phyloP scores from a whole-genome alignment of 148 eudicot species.

The Rhododendron molle region DNA sequence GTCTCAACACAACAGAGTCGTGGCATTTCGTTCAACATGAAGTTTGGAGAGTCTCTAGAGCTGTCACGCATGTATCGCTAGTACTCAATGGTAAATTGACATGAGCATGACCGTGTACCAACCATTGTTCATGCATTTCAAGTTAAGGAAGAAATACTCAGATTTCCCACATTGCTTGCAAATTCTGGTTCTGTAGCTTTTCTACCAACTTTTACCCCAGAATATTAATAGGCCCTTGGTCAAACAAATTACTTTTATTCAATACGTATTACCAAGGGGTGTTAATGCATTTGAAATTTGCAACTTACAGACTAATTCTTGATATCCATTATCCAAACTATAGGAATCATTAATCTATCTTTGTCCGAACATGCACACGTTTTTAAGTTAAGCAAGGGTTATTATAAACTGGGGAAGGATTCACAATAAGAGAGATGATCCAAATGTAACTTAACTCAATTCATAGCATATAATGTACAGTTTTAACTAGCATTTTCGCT shows the following conservation, averaged over 20 bases:
- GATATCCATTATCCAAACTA: not conserved
- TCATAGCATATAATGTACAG: constrained; percentile 15
- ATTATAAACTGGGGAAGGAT: not conserved
- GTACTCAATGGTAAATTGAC: constrained; percentile 44
- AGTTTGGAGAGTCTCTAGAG: constrained; percentile 50
- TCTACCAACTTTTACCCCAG: not conserved
- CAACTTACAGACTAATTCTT: not conserved
- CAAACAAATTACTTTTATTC: not conserved
- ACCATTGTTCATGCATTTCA: not conserved
- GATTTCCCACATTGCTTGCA: not conserved
- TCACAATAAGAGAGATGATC: not conserved
- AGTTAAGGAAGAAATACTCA: not conserved
- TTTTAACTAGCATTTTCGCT: constrained; percentile 8
- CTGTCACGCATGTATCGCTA: constrained; percentile 38
- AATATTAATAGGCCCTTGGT: not conserved
- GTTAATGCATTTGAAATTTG: not conserved
- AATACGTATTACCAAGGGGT: not conserved
- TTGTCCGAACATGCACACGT: not conserved
- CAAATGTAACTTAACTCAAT: not conserved
- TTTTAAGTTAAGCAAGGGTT: not conserved
- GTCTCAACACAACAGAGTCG: constrained; percentile 20
- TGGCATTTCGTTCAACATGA: constrained; percentile 42
- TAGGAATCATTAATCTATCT: not conserved
- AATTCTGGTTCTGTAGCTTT: not conserved
- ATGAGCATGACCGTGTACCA: constrained; percentile 13